Percentiles rank a stretch among this genome's conserved stretches.
phyloP scores from a whole-genome alignment of 2,329 filamentous ascomycete genomes.

The Verticillium dahliae region DNA sequence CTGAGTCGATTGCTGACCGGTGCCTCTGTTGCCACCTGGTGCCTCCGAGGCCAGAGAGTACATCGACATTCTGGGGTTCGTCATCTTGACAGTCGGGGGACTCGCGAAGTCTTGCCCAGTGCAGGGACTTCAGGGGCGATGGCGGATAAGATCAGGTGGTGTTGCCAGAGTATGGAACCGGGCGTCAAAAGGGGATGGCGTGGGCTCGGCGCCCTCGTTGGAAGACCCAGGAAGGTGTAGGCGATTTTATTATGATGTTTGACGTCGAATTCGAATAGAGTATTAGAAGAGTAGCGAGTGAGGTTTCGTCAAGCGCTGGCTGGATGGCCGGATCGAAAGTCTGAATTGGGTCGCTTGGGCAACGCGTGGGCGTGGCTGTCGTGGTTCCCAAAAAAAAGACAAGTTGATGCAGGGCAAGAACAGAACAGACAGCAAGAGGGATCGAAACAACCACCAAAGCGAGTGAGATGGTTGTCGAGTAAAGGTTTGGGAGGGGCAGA shows the following conservation, averaged over 20 bases:
- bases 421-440: constrained; percentile 27
- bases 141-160: constrained; percentile 1
- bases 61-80: constrained; percentile 59
- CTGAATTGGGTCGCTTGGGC: constrained; percentile 3
- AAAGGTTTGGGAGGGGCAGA: constrained; percentile 15
- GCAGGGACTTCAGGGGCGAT: constrained; percentile 6
- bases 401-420: constrained; percentile 13
- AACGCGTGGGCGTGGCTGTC: constrained; percentile 7
- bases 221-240: not conserved
- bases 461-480: constrained; percentile 43
- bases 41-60: constrained; percentile 63
- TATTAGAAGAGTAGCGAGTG: not conserved
- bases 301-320: not conserved
- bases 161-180: not conserved
- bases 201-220: not conserved
- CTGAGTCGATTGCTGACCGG: constrained; percentile 65
- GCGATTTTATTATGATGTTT: not conserved
- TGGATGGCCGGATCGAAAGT: not conserved
- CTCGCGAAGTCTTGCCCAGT: constrained; percentile 30
- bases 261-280: not conserved
- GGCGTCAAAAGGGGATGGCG: not conserved
- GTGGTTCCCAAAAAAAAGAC: constrained; percentile 7
- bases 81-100: constrained; percentile 33
- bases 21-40: constrained; percentile 46
- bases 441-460: constrained; percentile 42